Evolutionary conservation across 140 eudicot species (phyloP).

Genomic region (Senecio squalidus): DNA sequence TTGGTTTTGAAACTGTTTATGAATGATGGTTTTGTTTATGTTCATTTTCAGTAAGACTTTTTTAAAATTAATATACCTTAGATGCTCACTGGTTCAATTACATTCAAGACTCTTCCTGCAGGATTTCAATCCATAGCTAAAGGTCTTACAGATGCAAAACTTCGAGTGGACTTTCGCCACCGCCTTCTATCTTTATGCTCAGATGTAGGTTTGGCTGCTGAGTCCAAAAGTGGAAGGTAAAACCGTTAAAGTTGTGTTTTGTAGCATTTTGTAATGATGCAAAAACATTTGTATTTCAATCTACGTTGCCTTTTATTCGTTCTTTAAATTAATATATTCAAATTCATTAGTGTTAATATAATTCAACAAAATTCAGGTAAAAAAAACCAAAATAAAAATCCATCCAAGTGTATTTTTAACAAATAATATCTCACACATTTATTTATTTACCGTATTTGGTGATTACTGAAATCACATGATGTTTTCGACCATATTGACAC

Average conservation of each 20-base stretch:
- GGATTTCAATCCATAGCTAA: conserved; percentile 83
- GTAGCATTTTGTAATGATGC: background rate
- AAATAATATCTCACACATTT: too few relatives aligned
- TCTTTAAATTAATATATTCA: background rate
- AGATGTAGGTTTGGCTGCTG: conserved; percentile 99
- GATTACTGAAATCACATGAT: conserved; percentile 1
- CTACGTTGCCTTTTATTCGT: conserved; percentile 5
- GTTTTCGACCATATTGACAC: too few relatives aligned
- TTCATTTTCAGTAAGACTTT: conserved; percentile 16
- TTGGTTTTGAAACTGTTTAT: conserved; percentile 14
- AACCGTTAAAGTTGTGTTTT: conserved; percentile 16
- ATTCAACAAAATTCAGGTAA: background rate
- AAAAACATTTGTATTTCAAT: conserved; percentile 5
- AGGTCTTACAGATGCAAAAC: conserved; percentile 57
- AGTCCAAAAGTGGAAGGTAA: conserved; percentile 95
- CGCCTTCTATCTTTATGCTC: conserved; percentile 95
- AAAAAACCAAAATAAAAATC: too few relatives aligned
- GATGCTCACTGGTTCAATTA: conserved; percentile 84
- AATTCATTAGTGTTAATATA: background rate
- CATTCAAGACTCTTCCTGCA: conserved; percentile 97
- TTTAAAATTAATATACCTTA: conserved; percentile 9
- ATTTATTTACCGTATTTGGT: too few relatives aligned
- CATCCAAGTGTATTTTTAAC: too few relatives aligned
- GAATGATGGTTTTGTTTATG: conserved; percentile 1
- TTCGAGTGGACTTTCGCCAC: conserved; percentile 89